Base-by-base conservation (phyloP, 768 basidiomycete genomes). In the Rhizopogon rudus region DNA sequence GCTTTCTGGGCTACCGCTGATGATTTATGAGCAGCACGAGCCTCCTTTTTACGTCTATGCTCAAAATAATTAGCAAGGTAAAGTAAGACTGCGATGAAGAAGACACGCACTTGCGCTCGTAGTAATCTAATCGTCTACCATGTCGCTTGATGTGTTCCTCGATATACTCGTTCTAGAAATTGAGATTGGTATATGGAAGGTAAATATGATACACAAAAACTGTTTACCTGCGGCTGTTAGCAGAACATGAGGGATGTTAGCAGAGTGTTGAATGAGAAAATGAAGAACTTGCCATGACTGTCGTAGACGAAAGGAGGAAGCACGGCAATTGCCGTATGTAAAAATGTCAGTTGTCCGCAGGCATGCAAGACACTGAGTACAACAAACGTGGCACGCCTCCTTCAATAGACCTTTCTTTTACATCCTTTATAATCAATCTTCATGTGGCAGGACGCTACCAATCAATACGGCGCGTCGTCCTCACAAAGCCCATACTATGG, bases 111-210 rank as follows among this genome's bases (percentile, higher is more conserved):
- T 88, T 96, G 66, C 86, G 83, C 78, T 99, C 97, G 72, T 89
- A 94, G 72, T 96, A 84, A 77, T 99, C 95, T 77, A 98, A 77
- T 67, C 94, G 84, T 62, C 94, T 83, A 68, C 96, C 96, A 82
- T 98, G 91, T 52, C 93, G 87, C 75, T 93, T 94, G 72, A 98
- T 95, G 67, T 92, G 90, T 78, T 99, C 96, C 72, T 98, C 96
- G 73, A 99, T 98, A 72, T 98, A 98, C 71, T 98, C 95, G 80
- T 98, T 98, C 92, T 99, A 60, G 54, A 56, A 55, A 13, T 22
- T 29, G 5, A 22, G 4, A 13, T 52, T 68, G 63, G 44, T 1
- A 40, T 9, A 29, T n/a, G 37, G 4, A 56, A 54, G 50, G 5
- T 13, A 39, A 7, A 28, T 20, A 16, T 33, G 33, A 3, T 13